These are phyloP conservation scores for Cicer cuneatum DNA, from an alignment of 306 rosid species.

Conservation along the genomic window DNA sequence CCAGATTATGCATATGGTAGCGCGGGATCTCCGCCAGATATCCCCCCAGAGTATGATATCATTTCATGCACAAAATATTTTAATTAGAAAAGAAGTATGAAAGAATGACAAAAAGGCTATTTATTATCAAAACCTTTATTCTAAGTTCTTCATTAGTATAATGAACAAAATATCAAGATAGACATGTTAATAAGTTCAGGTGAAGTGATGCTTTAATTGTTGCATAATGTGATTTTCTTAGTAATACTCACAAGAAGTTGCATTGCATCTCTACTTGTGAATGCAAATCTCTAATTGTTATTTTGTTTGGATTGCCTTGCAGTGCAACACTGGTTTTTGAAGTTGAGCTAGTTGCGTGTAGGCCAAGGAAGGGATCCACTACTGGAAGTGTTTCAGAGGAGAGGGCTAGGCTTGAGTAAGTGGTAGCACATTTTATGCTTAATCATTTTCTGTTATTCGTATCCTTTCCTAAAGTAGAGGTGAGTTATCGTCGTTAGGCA, in stretches of 20 bases:
- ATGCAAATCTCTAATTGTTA: background rate
- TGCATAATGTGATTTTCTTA: background rate
- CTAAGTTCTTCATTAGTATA: conserved; percentile 5
- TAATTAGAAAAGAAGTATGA: background rate
- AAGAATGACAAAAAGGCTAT: background rate
- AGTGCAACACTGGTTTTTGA: conserved; percentile 92
- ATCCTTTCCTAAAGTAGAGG: background rate
- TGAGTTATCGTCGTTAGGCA: background rate
- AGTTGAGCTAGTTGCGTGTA: conserved; percentile 90
- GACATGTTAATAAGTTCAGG: conserved; percentile 4
- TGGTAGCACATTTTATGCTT: background rate
- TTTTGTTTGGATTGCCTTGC: conserved; percentile 39
- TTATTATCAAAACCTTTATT: conserved; percentile 10
- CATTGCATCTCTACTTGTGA: conserved; percentile 20
- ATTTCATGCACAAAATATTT: conserved; percentile 26
- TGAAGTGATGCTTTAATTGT: conserved; percentile 13
- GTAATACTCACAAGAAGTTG: background rate
- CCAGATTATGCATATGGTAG: conserved; percentile 94
- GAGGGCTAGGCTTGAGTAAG: conserved; percentile 97
- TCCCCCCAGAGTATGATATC: conserved; percentile 77
- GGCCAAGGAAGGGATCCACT: conserved; percentile 89
- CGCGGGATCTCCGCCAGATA: conserved; percentile 96
- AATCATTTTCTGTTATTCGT: conserved; percentile 9
- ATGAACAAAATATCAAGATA: background rate
- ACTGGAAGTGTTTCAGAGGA: conserved; percentile 90